Evolutionary conservation across 208 protist genomes (phyloP), one percentile per base, ranked within the genome.

Genomic region (Acanthamoeba healyi): DNA sequence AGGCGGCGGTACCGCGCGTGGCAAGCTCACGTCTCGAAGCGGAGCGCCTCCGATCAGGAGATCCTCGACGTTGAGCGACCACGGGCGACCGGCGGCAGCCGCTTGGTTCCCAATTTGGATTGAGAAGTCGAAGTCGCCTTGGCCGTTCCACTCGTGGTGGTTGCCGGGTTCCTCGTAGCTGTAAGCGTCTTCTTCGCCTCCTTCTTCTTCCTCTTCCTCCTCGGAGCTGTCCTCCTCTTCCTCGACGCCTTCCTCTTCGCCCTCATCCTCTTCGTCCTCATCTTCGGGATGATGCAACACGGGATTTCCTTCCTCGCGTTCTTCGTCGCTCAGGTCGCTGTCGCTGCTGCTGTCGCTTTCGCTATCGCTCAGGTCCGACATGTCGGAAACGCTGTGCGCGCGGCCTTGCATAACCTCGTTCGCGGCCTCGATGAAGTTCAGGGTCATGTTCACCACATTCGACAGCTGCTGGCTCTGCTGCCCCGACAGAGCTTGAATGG

Each of bases 31-130:
- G 36, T 44, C 67, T 19, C 67, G 67, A 22, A 44, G 14, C 17
- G 44, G 44, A 26, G 79, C 17, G 17, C 79, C 79, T 1, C 14
- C 19, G 1, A 63, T 5, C 10, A 92, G 61, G 42, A 91, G 36
- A 32, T 92, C 86, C 34, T 92, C 86, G 22, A 92, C 86, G 36
- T 65, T 65, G n/a, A 92, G 58, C 22, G 79, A 26, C 79, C 79
- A 87, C 10, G 42, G 24, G 0, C 29, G 46, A 36, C 26, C 26
- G 19, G 42, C 10, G 79, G n/a, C 26, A 5, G 49, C 54, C 4
- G 19, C 24, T 12, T 29, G 29, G 58, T 29, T 36, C 22, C 58
- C 86, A n/a, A 92, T 58, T 40, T 92, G 86, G 54, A 92, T 77
- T 15, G 79, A 88, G 34, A 88, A 63, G 29, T 88, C 79, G 29